phyloP scores from a whole-genome alignment of 139 green algal species.

The Chlamydomonas sp. region DNA sequence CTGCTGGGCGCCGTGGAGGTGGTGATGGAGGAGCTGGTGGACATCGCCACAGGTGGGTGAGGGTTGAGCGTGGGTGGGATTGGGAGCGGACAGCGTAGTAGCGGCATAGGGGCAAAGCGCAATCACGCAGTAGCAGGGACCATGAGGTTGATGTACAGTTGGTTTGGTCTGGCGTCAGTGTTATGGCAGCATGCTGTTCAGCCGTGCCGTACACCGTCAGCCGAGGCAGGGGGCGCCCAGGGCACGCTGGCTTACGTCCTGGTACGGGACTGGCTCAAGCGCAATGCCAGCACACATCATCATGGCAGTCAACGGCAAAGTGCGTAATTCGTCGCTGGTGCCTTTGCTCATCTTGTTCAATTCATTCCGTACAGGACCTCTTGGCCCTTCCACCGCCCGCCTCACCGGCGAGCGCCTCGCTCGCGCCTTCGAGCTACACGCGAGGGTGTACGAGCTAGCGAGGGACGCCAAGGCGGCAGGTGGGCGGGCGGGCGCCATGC shows the following conservation, averaged over 20 bases:
- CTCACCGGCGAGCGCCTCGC: slow-evolving; percentile 35
- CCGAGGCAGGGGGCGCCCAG: no score
- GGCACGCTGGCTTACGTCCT: no score
- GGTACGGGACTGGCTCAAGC: no score
- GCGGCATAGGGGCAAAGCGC: no score
- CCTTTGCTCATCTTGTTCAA: not conserved
- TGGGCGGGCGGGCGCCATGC: not conserved
- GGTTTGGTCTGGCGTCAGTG: no score
- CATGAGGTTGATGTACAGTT: no score
- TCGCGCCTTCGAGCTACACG: slow-evolving; percentile 49
- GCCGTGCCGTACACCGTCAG: no score
- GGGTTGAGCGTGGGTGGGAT: not conserved
- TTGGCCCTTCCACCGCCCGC: not conserved
- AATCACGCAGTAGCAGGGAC: no score
- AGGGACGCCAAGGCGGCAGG: slow-evolving; percentile 28
- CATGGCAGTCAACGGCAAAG: no score
- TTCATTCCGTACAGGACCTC: not conserved
- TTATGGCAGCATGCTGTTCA: no score
- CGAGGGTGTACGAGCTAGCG: slow-evolving; percentile 42
- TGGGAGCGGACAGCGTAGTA: not conserved
- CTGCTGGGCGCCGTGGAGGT: slow-evolving; percentile 62
- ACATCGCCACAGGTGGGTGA: slow-evolving; percentile 24
- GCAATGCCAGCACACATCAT: no score
- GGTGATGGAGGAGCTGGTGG: slow-evolving; percentile 61
- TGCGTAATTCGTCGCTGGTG: no score